Evolutionary conservation across 148 eudicot genomes (phyloP).

Genomic region (Vaccinium corymbosum): DNA sequence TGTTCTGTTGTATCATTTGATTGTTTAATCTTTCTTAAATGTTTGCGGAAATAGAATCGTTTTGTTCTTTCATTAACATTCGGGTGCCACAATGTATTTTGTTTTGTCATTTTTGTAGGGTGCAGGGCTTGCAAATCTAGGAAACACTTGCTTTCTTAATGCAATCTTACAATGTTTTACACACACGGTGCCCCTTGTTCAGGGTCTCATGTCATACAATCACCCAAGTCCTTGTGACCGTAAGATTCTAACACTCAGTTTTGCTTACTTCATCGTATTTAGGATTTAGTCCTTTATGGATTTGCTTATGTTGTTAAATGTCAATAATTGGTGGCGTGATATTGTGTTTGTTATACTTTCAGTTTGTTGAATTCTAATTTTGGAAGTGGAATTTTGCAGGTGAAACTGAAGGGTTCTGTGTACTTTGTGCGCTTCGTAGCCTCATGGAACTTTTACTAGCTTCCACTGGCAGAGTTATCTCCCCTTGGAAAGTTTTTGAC

Average conservation of each 20-base stretch:
- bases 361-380: conserved; percentile 1
- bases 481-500: conserved; percentile 53
- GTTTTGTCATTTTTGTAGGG: conserved; percentile 37
- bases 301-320: not conserved
- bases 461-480: conserved; percentile 27
- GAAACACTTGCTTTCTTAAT: conserved; percentile 73
- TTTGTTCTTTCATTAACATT: not conserved
- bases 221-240: conserved; percentile 47
- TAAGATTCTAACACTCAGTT: conserved; percentile 23
- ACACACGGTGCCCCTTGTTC: conserved; percentile 74
- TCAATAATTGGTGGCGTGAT: not conserved
- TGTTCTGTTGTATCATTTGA: not conserved
- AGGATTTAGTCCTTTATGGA: not conserved
- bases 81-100: not conserved
- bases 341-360: not conserved
- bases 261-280: not conserved
- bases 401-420: conserved; percentile 45
- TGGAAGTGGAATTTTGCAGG: conserved; percentile 39
- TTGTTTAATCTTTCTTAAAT: not conserved
- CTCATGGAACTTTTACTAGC: conserved; percentile 45
- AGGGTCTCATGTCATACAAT: conserved; percentile 40
- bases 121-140: conserved; percentile 60
- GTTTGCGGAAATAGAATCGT: not conserved
- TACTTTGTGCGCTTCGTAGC: conserved; percentile 53
- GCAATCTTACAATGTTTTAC: conserved; percentile 75